Percentiles rank a stretch among this genome's conserved stretches.
These are phyloP conservation scores for Lichtheimia corymbifera DNA, from an alignment of 371 early-diverging fungal species.

Conservation along the genomic window DNA sequence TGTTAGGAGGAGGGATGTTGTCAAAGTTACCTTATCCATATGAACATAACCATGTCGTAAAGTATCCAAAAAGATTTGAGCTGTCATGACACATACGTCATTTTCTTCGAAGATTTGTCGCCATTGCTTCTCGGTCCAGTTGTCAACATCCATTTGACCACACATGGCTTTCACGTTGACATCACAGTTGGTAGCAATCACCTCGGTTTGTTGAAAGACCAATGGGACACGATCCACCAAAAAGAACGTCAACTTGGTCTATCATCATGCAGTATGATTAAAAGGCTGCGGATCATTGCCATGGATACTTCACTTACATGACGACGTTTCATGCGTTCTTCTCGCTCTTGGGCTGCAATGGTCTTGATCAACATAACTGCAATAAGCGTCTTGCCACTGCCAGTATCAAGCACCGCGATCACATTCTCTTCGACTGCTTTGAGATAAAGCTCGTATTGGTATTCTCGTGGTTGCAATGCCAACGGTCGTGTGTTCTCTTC, in stretches of 20 bases:
- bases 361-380: conserved; percentile 84
- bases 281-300: background rate
- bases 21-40: conserved; percentile 56
- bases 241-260: conserved; percentile 69
- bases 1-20: background rate
- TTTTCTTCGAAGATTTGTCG: conserved; percentile 44
- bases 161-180: conserved; percentile 60
- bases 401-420: conserved; percentile 89
- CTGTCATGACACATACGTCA: conserved; percentile 87
- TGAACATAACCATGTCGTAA: conserved; percentile 70
- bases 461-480: conserved; percentile 61
- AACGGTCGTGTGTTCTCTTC: conserved; percentile 11
- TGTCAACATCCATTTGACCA: conserved; percentile 71
- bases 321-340: conserved; percentile 27
- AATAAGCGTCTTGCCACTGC: conserved; percentile 92
- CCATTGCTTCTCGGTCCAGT: conserved; percentile 67
- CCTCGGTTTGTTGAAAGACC: conserved; percentile 82
- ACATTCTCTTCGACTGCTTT: conserved; percentile 72
- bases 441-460: conserved; percentile 78
- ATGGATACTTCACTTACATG: conserved; percentile 29
- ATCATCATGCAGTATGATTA: background rate
- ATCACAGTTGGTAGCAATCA: conserved; percentile 67
- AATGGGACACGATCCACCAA: conserved; percentile 87
- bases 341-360: conserved; percentile 46
- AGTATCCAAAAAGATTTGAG: conserved; percentile 79